Base-by-base conservation (phyloP, 2,329 filamentous ascomycete genomes). In the Talaromyces sp. region DNA sequence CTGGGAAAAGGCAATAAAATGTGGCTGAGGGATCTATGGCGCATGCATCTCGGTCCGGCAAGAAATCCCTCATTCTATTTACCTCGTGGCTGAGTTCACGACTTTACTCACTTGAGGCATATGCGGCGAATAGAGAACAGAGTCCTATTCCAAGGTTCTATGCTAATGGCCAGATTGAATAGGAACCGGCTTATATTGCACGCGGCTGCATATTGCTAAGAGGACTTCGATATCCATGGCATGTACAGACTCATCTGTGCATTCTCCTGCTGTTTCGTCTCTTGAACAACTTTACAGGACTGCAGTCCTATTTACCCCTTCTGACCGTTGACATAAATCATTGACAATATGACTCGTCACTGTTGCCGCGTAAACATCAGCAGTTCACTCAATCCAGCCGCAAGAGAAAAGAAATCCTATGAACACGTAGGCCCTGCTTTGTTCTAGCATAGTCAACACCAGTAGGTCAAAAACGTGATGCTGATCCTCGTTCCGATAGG, bases 371-470 rank as follows among this genome's bases (percentile, higher is more conserved):
- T 28, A 28, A 28, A 28, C 25, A 28, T 28, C 25, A 28, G 25
- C 4, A 3, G 25, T 28, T 28, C n/a, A n/a, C n/a, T n/a, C 25
- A 28, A 33, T 11, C 28, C 43, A 46, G 43, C 43, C 43, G 25
- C 43, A 46, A 31, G 7, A 17, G 17, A 46, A 46, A n/a, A 70
- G 70, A 3, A 78, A 79, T 1, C 79, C 80, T 63, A 81, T 70
- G 5, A 55, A n/a, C n/a, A n/a, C n/a, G n/a, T n/a, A n/a, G 25
- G 7, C 25, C 28, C 9, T 35, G 28, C 28, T 19, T 13, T 10
- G 28, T 48, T n/a, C 9, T 15, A n/a, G 33, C 28, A n/a, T 11
- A 52, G 5, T 25, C n/a, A 33, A 17, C 15, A 28, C 53, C 40
- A 56, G 33, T 46, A 36, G 45, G 9, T 31, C 54, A 57, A 43